Percentiles rank a stretch among this genome's conserved stretches.
phyloP scores from a whole-genome alignment of 208 protist genomes.

The Leishmania braziliensis region DNA sequence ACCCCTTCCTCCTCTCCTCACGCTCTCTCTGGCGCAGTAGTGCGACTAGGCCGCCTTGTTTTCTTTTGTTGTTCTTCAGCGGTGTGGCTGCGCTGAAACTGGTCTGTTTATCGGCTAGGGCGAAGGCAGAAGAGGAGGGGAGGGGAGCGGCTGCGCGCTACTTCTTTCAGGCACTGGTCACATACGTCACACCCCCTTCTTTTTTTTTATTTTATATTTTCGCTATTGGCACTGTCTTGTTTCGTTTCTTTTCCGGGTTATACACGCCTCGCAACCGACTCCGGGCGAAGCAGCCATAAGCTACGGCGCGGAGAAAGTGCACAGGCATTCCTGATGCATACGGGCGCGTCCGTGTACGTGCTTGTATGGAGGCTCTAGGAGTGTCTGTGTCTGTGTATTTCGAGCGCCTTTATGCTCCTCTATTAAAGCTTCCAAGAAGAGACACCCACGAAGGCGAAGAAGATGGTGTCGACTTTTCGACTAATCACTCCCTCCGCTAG shows the following conservation, averaged over 20 bases:
- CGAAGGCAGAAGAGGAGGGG: not conserved
- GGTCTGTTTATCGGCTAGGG: not conserved
- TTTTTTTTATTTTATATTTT: not conserved
- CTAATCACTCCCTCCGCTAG: not conserved
- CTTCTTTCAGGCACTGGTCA: not conserved
- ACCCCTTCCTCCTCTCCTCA: not conserved
- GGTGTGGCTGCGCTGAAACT: not conserved
- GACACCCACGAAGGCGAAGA: not conserved
- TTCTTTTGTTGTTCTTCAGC: not conserved
- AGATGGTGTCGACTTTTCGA: not conserved
- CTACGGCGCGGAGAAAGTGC: not conserved
- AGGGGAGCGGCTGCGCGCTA: not conserved
- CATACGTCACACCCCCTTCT: not conserved
- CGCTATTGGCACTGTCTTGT: not conserved
- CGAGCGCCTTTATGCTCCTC: not conserved
- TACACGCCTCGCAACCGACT: not conserved
- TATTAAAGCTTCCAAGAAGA: not conserved
- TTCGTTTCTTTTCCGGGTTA: not conserved
- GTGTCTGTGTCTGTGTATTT: not conserved
- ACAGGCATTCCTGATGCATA: not conserved
- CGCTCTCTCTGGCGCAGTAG: not conserved
- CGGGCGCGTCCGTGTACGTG: not conserved
- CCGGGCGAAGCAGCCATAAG: not conserved
- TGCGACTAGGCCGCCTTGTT: not conserved
- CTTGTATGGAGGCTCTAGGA: not conserved